Percentiles rank a stretch among this genome's conserved stretches.
Evolutionary conservation across 129 eudicot genomes (phyloP).

Genomic region (Solidago caesia): DNA sequence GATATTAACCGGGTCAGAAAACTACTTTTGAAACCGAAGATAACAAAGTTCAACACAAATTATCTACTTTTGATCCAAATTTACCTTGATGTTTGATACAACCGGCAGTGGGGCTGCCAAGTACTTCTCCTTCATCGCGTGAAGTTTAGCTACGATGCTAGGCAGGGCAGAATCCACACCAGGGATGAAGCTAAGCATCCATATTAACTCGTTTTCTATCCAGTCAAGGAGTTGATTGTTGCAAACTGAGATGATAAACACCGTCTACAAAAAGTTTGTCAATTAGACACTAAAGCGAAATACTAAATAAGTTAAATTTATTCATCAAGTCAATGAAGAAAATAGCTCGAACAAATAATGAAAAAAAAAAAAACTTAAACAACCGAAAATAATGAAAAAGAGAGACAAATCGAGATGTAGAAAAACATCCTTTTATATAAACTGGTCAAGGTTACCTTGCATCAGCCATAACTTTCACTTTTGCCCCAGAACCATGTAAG

Average conservation of each 20-base stretch:
- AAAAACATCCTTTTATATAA: no score
- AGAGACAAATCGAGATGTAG: no score
- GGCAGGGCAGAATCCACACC: constrained; percentile 73
- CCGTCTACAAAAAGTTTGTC: constrained; percentile 47
- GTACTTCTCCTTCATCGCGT: constrained; percentile 80
- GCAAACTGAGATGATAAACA: constrained; percentile 87
- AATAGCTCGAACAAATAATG: no score
- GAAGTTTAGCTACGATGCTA: constrained; percentile 57
- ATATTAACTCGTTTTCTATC: constrained; percentile 80
- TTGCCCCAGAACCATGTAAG: constrained; percentile 79
- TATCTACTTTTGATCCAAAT: not conserved
- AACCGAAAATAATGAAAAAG: no score
- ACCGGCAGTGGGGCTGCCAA: constrained; percentile 54
- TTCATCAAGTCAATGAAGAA: no score
- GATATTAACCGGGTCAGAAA: not conserved
- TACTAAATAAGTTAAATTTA: not conserved
- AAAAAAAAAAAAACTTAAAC: no score
- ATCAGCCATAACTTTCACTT: constrained; percentile 94
- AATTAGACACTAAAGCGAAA: not conserved
- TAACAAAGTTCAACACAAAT: not conserved
- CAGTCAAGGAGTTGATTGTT: constrained; percentile 93
- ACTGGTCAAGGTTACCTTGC: constrained; percentile 61
- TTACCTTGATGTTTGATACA: constrained; percentile 66
- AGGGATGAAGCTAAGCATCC: constrained; percentile 83
- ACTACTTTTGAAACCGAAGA: not conserved